These are phyloP conservation scores for Ceratopteris richardii DNA, from an alignment of 75 land plant species.

Conservation along the genomic window DNA sequence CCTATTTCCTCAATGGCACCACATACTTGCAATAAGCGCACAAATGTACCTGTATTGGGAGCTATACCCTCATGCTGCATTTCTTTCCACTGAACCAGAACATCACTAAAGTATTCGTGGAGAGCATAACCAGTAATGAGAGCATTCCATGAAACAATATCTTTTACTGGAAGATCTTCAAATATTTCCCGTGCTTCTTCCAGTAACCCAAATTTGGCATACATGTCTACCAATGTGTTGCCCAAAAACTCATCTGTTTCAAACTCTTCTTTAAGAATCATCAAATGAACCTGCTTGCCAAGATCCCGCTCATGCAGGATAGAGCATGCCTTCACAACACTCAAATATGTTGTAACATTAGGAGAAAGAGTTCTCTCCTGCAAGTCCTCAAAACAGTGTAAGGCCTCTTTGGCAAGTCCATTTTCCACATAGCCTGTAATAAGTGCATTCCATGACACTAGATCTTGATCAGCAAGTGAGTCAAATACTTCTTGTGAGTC, in stretches of 20 bases:
- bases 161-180: conserved; percentile 25
- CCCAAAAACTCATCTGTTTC: conserved; percentile 27
- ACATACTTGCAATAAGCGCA: conserved; percentile 41
- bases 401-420: conserved; percentile 30
- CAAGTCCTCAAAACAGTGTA: conserved; percentile 27
- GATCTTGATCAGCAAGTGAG: conserved; percentile 22
- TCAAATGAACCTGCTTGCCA: conserved; percentile 32
- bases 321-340: conserved; percentile 40
- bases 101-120: conserved; percentile 19
- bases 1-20: conserved; percentile 13
- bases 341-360: conserved; percentile 40
- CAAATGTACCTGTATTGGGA: conserved; percentile 49
- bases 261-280: conserved; percentile 26
- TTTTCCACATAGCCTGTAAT: conserved; percentile 45
- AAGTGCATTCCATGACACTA: conserved; percentile 58
- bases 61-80: conserved; percentile 10
- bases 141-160: conserved; percentile 40
- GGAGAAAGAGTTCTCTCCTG: conserved; percentile 14
- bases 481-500: conserved; percentile 36
- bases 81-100: conserved; percentile 23
- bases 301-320: conserved; percentile 11
- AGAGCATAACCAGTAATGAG: conserved; percentile 40
- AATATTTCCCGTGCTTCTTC: conserved; percentile 19
- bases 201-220: conserved; percentile 31
- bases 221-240: conserved; percentile 55